phyloP scores from a whole-genome alignment of 176 grass and related monocot species.

The Musa schizocarpa region DNA sequence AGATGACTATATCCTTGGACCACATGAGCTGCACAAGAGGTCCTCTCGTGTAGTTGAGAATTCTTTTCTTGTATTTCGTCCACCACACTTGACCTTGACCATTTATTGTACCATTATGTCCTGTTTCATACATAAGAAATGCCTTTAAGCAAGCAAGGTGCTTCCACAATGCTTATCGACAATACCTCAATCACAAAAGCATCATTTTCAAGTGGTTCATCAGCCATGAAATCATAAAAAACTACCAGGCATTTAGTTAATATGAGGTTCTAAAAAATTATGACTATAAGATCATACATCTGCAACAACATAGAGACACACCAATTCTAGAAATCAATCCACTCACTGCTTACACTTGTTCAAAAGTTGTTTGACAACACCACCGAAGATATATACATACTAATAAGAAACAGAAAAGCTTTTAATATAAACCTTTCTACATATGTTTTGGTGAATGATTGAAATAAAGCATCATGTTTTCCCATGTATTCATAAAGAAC shows the following conservation, averaged over 20 bases:
- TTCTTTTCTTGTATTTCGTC: slow-evolving; percentile 11
- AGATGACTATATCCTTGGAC: slow-evolving; percentile 17
- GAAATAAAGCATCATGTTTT: background rate
- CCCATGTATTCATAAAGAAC: background rate
- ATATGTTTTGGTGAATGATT: background rate
- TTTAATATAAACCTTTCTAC: background rate
- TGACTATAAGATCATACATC: too few species aligned
- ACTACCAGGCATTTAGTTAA: too few species aligned
- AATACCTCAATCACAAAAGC: background rate
- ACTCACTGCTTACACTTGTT: too few species aligned
- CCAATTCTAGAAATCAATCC: too few species aligned
- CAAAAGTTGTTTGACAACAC: background rate
- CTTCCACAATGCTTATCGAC: background rate
- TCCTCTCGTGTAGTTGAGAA: slow-evolving; percentile 16
- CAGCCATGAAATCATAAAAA: background rate
- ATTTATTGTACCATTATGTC: slow-evolving; percentile 17
- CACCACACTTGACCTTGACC: slow-evolving; percentile 20
- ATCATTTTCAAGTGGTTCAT: background rate
- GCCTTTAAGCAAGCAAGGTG: background rate
- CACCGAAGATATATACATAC: background rate
- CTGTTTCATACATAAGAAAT: slow-evolving; percentile 1
- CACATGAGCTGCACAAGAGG: slow-evolving; percentile 20
- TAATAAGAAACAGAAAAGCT: background rate
- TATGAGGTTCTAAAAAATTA: too few species aligned
- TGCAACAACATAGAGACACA: too few species aligned